Evolutionary conservation across 1,284 basidiomycete species (phyloP).

Genomic region (Wolfiporia cocos): DNA sequence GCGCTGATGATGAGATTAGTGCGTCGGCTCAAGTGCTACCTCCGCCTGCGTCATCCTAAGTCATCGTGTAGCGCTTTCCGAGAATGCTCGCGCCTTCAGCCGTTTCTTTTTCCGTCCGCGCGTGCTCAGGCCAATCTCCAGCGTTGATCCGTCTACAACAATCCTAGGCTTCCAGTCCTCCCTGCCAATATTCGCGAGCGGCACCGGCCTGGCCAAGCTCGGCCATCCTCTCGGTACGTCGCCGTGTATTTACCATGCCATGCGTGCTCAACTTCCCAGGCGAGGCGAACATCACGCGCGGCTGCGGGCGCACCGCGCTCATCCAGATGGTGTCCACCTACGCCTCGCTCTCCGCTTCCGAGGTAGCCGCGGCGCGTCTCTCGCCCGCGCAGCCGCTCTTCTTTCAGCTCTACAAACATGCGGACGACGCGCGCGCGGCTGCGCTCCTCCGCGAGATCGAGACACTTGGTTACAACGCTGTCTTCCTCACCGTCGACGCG

Average conservation of each 20-base stretch:
- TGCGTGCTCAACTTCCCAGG: slow-evolving; percentile 81
- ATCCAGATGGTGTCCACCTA: slow-evolving; percentile 90
- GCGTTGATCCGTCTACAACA: too few species aligned
- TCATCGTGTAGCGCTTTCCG: too few species aligned
- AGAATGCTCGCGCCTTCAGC: too few species aligned
- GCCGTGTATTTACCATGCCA: slow-evolving; percentile 9
- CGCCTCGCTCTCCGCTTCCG: slow-evolving; percentile 70
- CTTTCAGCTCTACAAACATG: slow-evolving; percentile 87
- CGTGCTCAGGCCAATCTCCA: too few species aligned
- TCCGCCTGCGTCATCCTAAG: too few species aligned
- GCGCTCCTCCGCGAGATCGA: slow-evolving; percentile 71
- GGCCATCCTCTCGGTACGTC: slow-evolving; percentile 73
- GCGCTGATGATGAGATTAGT: too few species aligned
- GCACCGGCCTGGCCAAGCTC: too few species aligned
- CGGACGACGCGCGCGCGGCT: slow-evolving; percentile 62
- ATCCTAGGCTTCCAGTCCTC: too few species aligned
- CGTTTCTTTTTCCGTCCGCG: too few species aligned
- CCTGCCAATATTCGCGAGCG: too few species aligned
- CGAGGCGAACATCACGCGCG: slow-evolving; percentile 58
- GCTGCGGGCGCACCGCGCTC: too few species aligned
- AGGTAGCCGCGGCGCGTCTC: slow-evolving; percentile 59
- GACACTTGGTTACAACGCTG: slow-evolving; percentile 70
- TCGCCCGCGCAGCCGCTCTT: slow-evolving; percentile 65
- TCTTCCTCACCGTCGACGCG: slow-evolving; percentile 90
- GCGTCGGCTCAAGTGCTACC: too few species aligned